Percentiles rank a stretch among this genome's conserved stretches.
Conservation (phyloP, 2,329 filamentous ascomycete genomes). For the Apiospora marii region DNA sequence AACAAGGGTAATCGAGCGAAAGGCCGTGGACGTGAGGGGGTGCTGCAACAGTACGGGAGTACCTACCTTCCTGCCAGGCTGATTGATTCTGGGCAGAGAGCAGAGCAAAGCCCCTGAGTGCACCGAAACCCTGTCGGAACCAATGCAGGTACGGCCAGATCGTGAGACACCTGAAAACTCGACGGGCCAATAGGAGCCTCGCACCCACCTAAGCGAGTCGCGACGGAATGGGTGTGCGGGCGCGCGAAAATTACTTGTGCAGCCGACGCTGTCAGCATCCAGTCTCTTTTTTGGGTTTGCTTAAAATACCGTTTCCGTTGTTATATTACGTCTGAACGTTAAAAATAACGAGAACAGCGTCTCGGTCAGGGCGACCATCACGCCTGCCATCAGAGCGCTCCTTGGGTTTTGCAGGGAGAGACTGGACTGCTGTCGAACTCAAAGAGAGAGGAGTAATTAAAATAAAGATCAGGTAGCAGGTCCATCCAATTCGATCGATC, state of each 20-base stretch:
- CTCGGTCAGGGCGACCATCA: neutral
- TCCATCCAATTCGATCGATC: constrained; percentile 8
- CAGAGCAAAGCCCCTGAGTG: constrained; percentile 12
- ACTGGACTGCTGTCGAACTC: constrained; percentile 1
- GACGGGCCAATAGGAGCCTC: neutral
- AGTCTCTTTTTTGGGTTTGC: neutral
- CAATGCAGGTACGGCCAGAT: constrained; percentile 19
- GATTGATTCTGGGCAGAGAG: neutral
- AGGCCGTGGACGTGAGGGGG: neutral
- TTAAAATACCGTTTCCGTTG: constrained; percentile 7
- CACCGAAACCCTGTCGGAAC: neutral
- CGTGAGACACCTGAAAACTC: constrained; percentile 20
- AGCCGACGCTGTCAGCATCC: neutral
- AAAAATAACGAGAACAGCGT: neutral
- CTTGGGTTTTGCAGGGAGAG: neutral
- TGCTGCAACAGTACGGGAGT: neutral
- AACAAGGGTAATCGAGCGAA: constrained; percentile 2
- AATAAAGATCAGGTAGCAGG: neutral
- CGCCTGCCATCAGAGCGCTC: constrained; percentile 4
- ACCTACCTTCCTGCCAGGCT: neutral
- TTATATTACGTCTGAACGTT: constrained; percentile 16
- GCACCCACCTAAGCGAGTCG: constrained; percentile 6
- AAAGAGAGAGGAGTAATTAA: neutral
- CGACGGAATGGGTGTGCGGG: neutral
- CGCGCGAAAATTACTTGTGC: neutral